A percentile compares a stretch with the other conserved stretches of the same genome.
These are phyloP conservation scores for Penicillium sp. DNA, from an alignment of 2,329 filamentous ascomycete genomes.

Conservation along the genomic window DNA sequence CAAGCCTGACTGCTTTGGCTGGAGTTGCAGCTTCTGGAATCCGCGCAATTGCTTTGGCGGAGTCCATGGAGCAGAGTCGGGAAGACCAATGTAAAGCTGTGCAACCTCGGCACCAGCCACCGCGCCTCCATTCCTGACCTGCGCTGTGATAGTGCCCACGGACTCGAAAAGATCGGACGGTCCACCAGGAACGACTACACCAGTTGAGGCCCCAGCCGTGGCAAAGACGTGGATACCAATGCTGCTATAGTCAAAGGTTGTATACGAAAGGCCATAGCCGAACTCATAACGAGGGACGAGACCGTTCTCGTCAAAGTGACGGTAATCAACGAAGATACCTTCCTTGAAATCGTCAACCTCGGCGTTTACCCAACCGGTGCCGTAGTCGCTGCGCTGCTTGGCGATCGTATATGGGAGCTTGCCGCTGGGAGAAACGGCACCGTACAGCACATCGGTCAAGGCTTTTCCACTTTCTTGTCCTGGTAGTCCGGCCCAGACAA, in stretches of 20 bases:
- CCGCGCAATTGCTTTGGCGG: conserved; percentile 43
- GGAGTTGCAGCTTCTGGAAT: conserved; percentile 50
- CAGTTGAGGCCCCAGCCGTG: conserved; percentile 33
- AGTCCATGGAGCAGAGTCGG: conserved; percentile 23
- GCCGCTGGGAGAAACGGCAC: conserved; percentile 45
- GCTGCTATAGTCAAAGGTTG: conserved; percentile 49
- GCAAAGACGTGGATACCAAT: conserved; percentile 46
- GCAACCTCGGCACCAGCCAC: conserved; percentile 51
- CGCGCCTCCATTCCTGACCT: conserved; percentile 53
- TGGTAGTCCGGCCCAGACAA: conserved; percentile 61
- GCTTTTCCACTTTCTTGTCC: conserved; percentile 52
- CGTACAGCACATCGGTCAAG: conserved; percentile 46
- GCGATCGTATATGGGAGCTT: conserved; percentile 61
- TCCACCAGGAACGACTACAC: neutral
- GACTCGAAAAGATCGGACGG: neutral
- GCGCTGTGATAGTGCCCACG: conserved; percentile 46
- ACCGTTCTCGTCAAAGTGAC: conserved; percentile 49
- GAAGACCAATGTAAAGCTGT: conserved; percentile 54
- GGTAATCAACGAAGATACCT: conserved; percentile 53
- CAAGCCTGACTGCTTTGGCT: conserved; percentile 36
- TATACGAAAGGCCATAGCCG: conserved; percentile 55
- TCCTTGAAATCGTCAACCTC: conserved; percentile 45
- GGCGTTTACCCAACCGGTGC: conserved; percentile 12
- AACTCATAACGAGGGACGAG: conserved; percentile 54
- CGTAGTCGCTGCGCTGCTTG: conserved; percentile 51